Base-by-base conservation (phyloP, 176 grass and related monocot genomes). In the Bromus sterilis region DNA sequence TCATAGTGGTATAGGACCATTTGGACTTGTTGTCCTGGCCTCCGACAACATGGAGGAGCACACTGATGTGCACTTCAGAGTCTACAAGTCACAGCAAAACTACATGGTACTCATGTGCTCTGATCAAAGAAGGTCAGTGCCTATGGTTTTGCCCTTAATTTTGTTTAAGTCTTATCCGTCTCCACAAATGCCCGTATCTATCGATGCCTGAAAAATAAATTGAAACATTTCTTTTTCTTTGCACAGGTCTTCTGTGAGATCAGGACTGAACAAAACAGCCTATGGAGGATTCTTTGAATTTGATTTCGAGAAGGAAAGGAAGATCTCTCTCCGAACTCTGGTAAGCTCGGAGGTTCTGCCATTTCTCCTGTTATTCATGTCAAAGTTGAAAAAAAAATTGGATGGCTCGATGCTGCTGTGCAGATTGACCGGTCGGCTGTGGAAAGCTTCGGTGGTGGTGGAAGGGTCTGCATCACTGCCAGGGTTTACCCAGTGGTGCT, bases 251-350 rank as follows among this genome's bases (percentile, higher is more conserved):
- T 97, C 94, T 3, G 53, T 92, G 73, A 88, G 91, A 55, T 30
- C 79, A 77, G 87, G 73, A 61, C 31, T 89, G 36, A 83, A 88
- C 79, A 94, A 71, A 26, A 89, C 91, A 67, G 76, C 62, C 33
- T 94, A 93, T 36, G 89, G 94, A 75, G 87, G 85, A 56, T 97
- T 97, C 85, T 83, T 94, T 30, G 91, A 88, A 14, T 48, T 91
- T 25, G 64, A 89, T 58, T 41, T 97, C 4, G 26, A 89, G 10
- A 86, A 89, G 61, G 85, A 88, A 37, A 76, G 34, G 11, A 88
- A 75, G 11, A 73, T 97, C 58, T 90, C 87, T 82, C 81, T 97
- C 29, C 94, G 85, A 86, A 97, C 87, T 74, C 74, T 91, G 89
- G 91, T 97, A 78, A 70, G 78, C 83, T 26, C 2, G n/a, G 48